Conservation (phyloP, 768 basidiomycete species). For the Suillus subalutaceus region DNA sequence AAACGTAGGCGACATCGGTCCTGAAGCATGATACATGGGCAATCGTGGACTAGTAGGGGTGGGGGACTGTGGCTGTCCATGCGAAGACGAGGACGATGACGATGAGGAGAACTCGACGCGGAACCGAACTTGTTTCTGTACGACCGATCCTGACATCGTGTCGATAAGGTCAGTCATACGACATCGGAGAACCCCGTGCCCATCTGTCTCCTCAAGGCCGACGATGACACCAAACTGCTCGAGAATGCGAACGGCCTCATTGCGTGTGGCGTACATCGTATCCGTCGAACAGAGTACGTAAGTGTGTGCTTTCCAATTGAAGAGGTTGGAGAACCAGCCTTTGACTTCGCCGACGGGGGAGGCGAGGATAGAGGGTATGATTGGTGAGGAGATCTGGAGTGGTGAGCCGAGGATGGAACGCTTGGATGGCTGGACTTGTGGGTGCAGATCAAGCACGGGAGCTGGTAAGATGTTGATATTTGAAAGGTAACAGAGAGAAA, state of each 20-base stretch:
- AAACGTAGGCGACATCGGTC: constrained; percentile 26
- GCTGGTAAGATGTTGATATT: constrained; percentile 38
- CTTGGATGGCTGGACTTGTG: constrained; percentile 43
- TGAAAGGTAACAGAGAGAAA: constrained; percentile 6
- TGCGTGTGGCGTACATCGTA: constrained; percentile 61
- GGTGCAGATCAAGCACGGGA: constrained; percentile 56
- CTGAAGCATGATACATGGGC: constrained; percentile 29
- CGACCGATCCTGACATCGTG: constrained; percentile 37
- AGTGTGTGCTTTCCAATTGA: constrained; percentile 82
- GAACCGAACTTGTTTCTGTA: constrained; percentile 81
- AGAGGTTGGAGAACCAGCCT: constrained; percentile 94
- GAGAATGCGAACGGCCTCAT: constrained; percentile 65
- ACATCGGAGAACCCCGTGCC: constrained; percentile 51
- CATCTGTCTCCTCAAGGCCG: constrained; percentile 55
- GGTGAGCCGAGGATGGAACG: constrained; percentile 56
- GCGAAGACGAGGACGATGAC: constrained; percentile 16
- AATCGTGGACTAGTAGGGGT: constrained; percentile 28
- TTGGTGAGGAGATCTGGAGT: constrained; percentile 42
- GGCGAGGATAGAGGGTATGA: constrained; percentile 47
- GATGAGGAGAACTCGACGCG: constrained; percentile 67
- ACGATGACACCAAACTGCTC: constrained; percentile 65
- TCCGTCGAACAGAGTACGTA: constrained; percentile 59
- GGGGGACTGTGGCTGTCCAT: constrained; percentile 25
- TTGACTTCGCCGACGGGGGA: constrained; percentile 85
- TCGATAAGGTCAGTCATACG: constrained; percentile 52